These are phyloP conservation scores for Beta corolliflora DNA, from an alignment of 179 eudicot species.

Conservation along the genomic window DNA sequence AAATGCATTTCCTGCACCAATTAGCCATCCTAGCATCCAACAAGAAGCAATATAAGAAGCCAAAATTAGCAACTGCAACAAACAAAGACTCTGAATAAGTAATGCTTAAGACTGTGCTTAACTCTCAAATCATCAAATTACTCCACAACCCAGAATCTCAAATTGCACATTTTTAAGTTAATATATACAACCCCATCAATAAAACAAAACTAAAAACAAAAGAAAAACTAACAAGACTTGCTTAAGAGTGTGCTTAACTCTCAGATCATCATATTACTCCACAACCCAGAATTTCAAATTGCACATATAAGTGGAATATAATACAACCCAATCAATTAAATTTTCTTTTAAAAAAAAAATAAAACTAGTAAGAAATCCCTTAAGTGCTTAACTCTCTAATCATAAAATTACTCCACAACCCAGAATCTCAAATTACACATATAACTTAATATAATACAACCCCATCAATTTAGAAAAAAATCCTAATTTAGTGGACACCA, in stretches of 20 bases:
- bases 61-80: background rate
- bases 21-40: slow-evolving; percentile 74
- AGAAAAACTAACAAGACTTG: background rate
- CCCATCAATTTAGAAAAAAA: background rate
- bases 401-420: slow-evolving; percentile 12
- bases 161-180: slow-evolving; percentile 1
- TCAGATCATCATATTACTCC: slow-evolving; percentile 2
- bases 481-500: background rate
- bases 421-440: slow-evolving; percentile 8
- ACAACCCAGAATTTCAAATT: slow-evolving; percentile 12
- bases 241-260: background rate
- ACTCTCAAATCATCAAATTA: background rate
- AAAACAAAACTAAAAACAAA: background rate
- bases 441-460: background rate
- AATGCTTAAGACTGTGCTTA: background rate
- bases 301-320: background rate
- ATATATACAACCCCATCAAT: slow-evolving; percentile 6
- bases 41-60: background rate
- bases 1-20: slow-evolving; percentile 97
- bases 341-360: background rate
- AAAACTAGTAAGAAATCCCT: background rate
- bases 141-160: slow-evolving; percentile 15
- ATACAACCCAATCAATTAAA: slow-evolving; percentile 1
- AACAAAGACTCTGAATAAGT: background rate
- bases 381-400: background rate